These are phyloP conservation scores for Chlorella sp. DNA, from an alignment of 139 green algal genomes.

Conservation along the genomic window DNA sequence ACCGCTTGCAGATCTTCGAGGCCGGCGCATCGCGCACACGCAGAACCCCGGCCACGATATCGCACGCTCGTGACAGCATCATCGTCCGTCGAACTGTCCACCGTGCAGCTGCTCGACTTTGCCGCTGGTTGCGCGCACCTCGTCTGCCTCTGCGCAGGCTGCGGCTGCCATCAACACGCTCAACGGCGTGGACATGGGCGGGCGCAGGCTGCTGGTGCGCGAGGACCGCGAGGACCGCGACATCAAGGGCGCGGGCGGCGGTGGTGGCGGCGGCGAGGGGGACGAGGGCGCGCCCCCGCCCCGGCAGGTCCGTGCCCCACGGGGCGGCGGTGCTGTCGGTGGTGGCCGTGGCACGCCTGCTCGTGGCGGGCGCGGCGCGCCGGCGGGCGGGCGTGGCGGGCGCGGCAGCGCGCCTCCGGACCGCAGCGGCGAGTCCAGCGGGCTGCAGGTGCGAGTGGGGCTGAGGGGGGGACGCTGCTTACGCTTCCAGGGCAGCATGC, in stretches of 20 bases:
- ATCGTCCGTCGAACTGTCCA: too few relatives aligned
- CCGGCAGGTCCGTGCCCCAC: background rate
- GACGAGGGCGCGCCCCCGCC: background rate
- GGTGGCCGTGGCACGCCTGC: background rate
- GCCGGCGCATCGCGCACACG: too few relatives aligned
- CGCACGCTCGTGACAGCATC: too few relatives aligned
- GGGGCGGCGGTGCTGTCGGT: background rate
- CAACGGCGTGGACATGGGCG: constrained; percentile 77
- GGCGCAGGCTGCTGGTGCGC: constrained; percentile 82
- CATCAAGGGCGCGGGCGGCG: constrained; percentile 76
- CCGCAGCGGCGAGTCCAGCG: background rate
- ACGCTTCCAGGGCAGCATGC: too few relatives aligned
- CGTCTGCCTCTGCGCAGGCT: constrained; percentile 1
- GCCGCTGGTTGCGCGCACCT: too few relatives aligned
- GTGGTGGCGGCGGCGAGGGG: background rate
- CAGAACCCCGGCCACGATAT: too few relatives aligned
- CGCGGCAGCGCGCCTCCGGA: background rate
- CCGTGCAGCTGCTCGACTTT: too few relatives aligned
- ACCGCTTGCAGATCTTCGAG: too few relatives aligned
- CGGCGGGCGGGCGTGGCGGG: background rate
- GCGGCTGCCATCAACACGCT: constrained; percentile 29
- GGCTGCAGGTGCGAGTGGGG: constrained; percentile 2
- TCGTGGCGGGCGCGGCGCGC: background rate
- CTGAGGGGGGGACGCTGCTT: too few relatives aligned
- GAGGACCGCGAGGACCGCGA: constrained; percentile 93